These are phyloP conservation scores for Bathelium albidoporum DNA, from an alignment of 495 filamentous ascomycete species.

Conservation along the genomic window DNA sequence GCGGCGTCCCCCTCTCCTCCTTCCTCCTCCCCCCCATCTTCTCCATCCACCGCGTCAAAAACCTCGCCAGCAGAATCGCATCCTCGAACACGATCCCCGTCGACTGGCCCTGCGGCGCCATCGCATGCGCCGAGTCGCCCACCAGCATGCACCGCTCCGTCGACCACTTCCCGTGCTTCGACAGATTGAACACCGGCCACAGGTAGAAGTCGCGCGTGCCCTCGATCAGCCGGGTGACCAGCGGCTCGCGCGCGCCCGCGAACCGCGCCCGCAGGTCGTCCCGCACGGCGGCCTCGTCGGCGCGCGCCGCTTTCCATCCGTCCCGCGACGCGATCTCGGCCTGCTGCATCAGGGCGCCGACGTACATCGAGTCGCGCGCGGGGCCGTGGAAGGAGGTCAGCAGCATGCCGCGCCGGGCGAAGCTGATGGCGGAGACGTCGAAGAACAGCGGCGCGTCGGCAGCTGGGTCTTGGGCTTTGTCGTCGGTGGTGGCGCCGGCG, in stretches of 20 bases:
- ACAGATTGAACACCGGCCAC: constrained; percentile 51
- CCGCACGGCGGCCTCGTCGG: constrained; percentile 33
- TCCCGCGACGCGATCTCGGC: constrained; percentile 38
- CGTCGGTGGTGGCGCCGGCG: too few species aligned
- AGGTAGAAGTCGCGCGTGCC: constrained; percentile 45
- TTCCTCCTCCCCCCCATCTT: constrained; percentile 21
- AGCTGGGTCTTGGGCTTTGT: constrained; percentile 15
- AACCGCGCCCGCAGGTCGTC: constrained; percentile 39
- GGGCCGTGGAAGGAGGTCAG: constrained; percentile 43
- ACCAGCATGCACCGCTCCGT: constrained; percentile 41
- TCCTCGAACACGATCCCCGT: constrained; percentile 54
- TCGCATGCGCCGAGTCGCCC: constrained; percentile 54
- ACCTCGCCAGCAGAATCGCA: constrained; percentile 44
- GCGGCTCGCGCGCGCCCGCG: constrained; percentile 33
- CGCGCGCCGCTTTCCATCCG: constrained; percentile 38
- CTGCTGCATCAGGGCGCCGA: constrained; percentile 46
- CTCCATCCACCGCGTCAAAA: constrained; percentile 31
- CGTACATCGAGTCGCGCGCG: constrained; percentile 37
- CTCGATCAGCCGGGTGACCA: constrained; percentile 41
- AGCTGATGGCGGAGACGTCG: constrained; percentile 38
- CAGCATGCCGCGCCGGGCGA: constrained; percentile 45
- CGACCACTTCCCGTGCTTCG: constrained; percentile 41
- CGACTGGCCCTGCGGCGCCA: constrained; percentile 53
- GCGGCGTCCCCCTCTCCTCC: constrained; percentile 23
- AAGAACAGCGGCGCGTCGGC: constrained; percentile 32